Base-by-base conservation (phyloP, 2,329 filamentous ascomycete species). In the Fusarium sp. region DNA sequence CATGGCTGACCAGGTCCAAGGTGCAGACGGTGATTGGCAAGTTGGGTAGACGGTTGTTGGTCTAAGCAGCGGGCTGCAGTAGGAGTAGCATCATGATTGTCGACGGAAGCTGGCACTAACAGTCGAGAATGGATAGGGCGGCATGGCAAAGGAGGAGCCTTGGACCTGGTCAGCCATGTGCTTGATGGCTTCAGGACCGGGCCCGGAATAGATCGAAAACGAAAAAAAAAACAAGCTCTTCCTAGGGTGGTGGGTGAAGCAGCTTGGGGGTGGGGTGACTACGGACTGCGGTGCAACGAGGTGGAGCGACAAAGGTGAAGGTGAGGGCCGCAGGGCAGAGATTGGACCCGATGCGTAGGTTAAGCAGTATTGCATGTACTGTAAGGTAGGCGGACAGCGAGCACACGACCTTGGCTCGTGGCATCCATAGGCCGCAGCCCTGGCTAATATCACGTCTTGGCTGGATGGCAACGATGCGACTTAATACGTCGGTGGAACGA, bases 81-180 rank as follows among this genome's bases (percentile, higher is more conserved):
- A 31, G 29, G 56, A 25, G 59, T 27, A 44, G 44, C 10, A 27
- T 36, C 36, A 56, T 40, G n/a, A 53, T 49, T 61, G 51, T 40
- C 23, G 44, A 53, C 23, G 40, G n/a, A 5, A 5, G 16, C 33
- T 67, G 16, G 36, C 40, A 56, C 56, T 56, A 68, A 42, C 31
- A 33, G 9, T n/a, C 40, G 23, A 40, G 38, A 29, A 29, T 61
- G 49, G 60, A 44, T 53, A 53, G 40, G 40, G 50, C 58, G 33
- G 29, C 54, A 65, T 29, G 36, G 33, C 13, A 31, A 38, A 27
- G 53, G 56, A 16, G 34, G 33, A 56, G 63, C 56, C 36, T 50
- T 67, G 58, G 46, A 36, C 67, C 33, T 49, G 18, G 33, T 57
- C 33, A 44, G 60, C 64, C 44, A 59, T 57, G 57, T 60, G 60